These are phyloP conservation scores for Tetrahymena malaccensis DNA, from an alignment of 73 alveolate genomes.

Conservation along the genomic window DNA sequence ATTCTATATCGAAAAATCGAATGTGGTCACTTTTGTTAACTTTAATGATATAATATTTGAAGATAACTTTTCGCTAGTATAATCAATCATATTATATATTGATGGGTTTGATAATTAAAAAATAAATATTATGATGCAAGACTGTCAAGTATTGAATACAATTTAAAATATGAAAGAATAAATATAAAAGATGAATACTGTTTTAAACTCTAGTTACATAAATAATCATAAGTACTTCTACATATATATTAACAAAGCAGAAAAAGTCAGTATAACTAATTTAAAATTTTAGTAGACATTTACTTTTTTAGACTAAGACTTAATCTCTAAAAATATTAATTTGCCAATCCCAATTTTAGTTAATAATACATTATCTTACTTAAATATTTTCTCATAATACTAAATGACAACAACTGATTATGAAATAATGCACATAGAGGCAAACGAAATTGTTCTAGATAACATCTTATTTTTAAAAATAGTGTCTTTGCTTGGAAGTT, in stretches of 20 bases:
- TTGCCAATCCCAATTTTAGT: neutral
- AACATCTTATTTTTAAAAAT: no score
- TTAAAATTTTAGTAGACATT: neutral
- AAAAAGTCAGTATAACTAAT: neutral
- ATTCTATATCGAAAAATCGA: neutral
- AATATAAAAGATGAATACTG: neutral
- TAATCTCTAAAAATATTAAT: neutral
- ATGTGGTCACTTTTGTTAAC: neutral
- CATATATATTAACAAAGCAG: neutral
- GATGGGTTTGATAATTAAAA: neutral
- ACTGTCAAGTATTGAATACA: neutral
- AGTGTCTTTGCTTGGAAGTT: neutral
- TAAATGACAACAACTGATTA: neutral
- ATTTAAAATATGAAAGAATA: neutral
- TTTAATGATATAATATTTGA: neutral
- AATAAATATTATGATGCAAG: neutral
- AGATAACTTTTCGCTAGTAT: neutral
- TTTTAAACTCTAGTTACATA: no score
- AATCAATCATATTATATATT: neutral
- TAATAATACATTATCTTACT: neutral
- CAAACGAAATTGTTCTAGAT: neutral
- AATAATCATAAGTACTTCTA: neutral
- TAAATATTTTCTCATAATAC: neutral
- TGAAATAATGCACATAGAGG: neutral
- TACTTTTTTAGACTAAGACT: neutral